These are phyloP conservation scores for Cucumis melo DNA, from an alignment of 306 rosid genomes.

Conservation along the genomic window DNA sequence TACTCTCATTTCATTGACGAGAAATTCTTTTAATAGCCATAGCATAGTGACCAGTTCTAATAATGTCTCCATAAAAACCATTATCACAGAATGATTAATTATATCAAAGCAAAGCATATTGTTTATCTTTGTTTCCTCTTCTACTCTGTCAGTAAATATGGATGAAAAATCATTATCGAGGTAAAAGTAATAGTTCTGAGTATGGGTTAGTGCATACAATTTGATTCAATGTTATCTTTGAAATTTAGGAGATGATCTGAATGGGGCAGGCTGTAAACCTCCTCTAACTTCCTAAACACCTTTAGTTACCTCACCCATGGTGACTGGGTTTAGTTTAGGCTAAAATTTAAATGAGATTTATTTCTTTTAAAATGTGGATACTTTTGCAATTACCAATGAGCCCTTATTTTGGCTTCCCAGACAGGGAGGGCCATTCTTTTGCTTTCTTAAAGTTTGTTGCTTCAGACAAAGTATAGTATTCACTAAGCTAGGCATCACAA, in stretches of 20 bases:
- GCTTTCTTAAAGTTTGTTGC: slow-evolving; percentile 55
- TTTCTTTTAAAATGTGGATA: background rate
- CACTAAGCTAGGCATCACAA: slow-evolving; percentile 71
- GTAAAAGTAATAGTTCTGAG: background rate
- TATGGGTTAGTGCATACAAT: background rate
- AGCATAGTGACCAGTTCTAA: background rate
- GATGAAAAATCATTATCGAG: background rate
- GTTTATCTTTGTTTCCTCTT: background rate
- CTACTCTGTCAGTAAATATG: background rate
- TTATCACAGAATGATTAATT: background rate
- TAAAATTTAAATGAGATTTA: background rate
- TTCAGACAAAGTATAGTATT: slow-evolving; percentile 67
- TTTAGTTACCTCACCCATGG: background rate
- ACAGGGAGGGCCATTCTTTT: slow-evolving; percentile 67
- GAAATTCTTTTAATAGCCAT: background rate
- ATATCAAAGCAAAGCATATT: background rate
- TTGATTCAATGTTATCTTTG: background rate
- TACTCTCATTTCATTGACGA: background rate
- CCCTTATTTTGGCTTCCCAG: slow-evolving; percentile 13
- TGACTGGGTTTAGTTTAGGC: background rate
- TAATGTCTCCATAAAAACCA: background rate
- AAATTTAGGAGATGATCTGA: background rate
- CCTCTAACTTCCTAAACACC: background rate
- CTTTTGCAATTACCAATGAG: slow-evolving; percentile 35
- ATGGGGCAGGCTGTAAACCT: background rate